These are phyloP conservation scores for Dothistroma pini DNA, from an alignment of 2,329 filamentous ascomycete species.

Conservation along the genomic window DNA sequence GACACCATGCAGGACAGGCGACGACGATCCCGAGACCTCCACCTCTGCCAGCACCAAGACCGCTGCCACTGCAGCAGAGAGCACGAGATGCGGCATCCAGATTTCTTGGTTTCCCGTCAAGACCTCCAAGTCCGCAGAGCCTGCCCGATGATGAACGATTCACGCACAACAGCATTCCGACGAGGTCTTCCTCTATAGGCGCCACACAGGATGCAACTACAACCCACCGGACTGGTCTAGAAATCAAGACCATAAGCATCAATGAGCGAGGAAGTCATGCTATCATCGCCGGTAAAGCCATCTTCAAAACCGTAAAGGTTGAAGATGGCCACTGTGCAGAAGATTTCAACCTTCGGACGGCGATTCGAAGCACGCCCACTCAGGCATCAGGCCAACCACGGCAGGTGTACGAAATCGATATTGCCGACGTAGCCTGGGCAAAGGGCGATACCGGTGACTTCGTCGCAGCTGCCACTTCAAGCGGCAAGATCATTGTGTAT, in stretches of 20 bases:
- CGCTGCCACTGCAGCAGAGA: slow-evolving; percentile 24
- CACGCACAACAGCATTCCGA: slow-evolving; percentile 19
- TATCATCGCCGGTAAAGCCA: slow-evolving; percentile 61
- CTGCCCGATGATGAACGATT: slow-evolving; percentile 22
- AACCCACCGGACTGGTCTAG: slow-evolving; percentile 61
- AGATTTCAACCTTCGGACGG: slow-evolving; percentile 60
- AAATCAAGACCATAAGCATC: slow-evolving; percentile 61
- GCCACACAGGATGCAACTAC: slow-evolving; percentile 50
- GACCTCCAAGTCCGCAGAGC: slow-evolving; percentile 26
- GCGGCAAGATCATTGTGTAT: slow-evolving; percentile 63
- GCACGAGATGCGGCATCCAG: slow-evolving; percentile 33
- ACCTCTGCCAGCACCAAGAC: slow-evolving; percentile 24
- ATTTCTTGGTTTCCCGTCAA: slow-evolving; percentile 30
- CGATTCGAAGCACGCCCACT: slow-evolving; percentile 56
- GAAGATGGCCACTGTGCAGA: slow-evolving; percentile 55
- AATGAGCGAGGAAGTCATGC: slow-evolving; percentile 61
- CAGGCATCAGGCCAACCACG: slow-evolving; percentile 48
- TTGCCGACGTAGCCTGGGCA: slow-evolving; percentile 66
- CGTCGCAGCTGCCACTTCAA: slow-evolving; percentile 61
- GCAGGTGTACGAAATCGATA: slow-evolving; percentile 50
- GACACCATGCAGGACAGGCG: background rate
- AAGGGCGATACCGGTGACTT: slow-evolving; percentile 58
- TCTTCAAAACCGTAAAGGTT: slow-evolving; percentile 62
- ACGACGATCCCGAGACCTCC: slow-evolving; percentile 16
- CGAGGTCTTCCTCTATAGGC: slow-evolving; percentile 27